phyloP scores from a whole-genome alignment of 139 green algal species.

The Chlorella sp. region DNA sequence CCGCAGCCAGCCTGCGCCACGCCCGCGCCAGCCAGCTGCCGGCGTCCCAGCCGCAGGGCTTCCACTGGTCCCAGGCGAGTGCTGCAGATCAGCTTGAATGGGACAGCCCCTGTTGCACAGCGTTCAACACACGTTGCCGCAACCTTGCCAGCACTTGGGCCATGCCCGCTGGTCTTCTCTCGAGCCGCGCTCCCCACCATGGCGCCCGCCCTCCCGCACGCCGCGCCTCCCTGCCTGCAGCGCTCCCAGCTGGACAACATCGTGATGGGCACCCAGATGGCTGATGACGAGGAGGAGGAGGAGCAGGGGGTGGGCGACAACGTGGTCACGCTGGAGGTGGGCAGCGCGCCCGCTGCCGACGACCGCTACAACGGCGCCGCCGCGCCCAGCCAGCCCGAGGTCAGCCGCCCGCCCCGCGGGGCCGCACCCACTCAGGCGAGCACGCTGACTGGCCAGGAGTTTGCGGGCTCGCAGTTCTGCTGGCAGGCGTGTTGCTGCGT shows the following conservation, averaged over 20 bases:
- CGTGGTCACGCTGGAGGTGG: background rate
- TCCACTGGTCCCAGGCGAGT: slow-evolving; percentile 13
- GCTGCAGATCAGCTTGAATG: too few species aligned
- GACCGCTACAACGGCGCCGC: background rate
- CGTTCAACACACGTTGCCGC: too few species aligned
- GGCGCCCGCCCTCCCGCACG: background rate
- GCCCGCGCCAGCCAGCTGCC: slow-evolving; percentile 1
- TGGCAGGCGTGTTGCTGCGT: too few species aligned
- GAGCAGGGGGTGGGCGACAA: background rate
- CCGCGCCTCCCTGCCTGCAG: background rate
- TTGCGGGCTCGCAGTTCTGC: too few species aligned
- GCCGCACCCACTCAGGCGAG: background rate
- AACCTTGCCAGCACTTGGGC: too few species aligned
- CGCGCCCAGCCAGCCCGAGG: background rate
- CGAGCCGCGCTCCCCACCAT: too few species aligned
- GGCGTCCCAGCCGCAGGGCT: background rate
- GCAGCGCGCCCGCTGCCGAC: background rate
- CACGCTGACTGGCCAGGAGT: too few species aligned
- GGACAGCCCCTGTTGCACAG: too few species aligned
- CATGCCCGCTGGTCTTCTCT: too few species aligned
- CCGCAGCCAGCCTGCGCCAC: background rate
- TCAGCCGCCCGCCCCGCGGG: background rate
- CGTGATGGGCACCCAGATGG: background rate
- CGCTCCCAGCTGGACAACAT: slow-evolving; percentile 14
- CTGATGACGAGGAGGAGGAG: background rate